Base-by-base conservation (phyloP, 192 early-diverging fungal species). In the Podila clonocystis region DNA sequence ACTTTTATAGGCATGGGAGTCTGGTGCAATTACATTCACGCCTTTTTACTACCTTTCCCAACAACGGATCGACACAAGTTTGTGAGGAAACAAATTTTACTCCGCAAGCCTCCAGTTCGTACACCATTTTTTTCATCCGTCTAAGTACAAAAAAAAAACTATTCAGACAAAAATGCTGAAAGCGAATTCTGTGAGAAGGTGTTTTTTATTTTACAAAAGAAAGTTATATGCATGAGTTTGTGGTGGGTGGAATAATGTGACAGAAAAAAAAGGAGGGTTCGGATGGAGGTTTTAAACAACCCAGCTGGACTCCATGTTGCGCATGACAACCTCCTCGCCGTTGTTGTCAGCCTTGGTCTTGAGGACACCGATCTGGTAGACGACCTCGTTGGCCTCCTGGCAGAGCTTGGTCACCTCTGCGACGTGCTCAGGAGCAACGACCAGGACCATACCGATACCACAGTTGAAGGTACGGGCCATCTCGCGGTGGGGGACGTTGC, bases 391-490 rank as follows among this genome's bases (percentile, higher is more conserved):
- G 50, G 85, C 86, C 8, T 84, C 86, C 34, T 84, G 70, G 52
- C 97, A 86, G 12, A 91, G 67, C 1, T 68, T 57, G 19, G 86
- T 85, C 41, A 96, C 91, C 29, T 89, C 86, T 38, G 67, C 84
- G 31, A 90, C 91, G 72, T 94, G 73, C 30, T 84, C 89, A 28
- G 72, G 58, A 48, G 89, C 88, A 13, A 95, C 96, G 33, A 99
- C 90, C 11, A 99, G 79, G 30, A 98, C 94, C 97, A 99, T 98
- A 66, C 98, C 98, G 70, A 99, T 95, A 70, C 98, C 98, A 82
- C 97, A 98, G 92, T 99, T 99, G 89, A 99, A 99, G 0, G 98
- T 98, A 60, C 98, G 90, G 9, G 95, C 92, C 88, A 99, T 92
- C 83, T 99, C 98, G 87, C 89, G 83, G 67, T 90, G 86, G 3